Conservation (phyloP, 208 protist genomes). For the Zelonia costaricensis region DNA sequence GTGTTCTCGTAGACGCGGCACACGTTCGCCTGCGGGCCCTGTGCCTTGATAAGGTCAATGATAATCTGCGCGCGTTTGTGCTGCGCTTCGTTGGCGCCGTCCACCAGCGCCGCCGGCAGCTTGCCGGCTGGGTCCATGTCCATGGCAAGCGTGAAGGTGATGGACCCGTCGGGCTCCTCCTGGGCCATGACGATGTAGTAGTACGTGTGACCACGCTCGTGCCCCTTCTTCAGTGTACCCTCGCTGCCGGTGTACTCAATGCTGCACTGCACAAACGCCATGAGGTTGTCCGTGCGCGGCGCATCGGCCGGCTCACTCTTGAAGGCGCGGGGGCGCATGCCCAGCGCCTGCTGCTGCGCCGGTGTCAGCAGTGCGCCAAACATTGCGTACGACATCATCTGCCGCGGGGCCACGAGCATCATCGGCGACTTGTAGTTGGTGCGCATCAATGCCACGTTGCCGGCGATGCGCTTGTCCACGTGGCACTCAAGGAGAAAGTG, state of each 20-base stretch:
- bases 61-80: constrained; percentile 29
- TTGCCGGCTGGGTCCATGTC: constrained; percentile 37
- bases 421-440: constrained; percentile 33
- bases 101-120: constrained; percentile 33
- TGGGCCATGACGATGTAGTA: constrained; percentile 37
- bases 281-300: constrained; percentile 10
- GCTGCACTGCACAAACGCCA: constrained; percentile 38
- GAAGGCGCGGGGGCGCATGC: constrained; percentile 12
- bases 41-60: constrained; percentile 10
- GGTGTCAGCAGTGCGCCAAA: constrained; percentile 36
- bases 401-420: constrained; percentile 27
- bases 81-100: constrained; percentile 30
- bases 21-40: constrained; percentile 7
- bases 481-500: constrained; percentile 17
- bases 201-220: constrained; percentile 22
- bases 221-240: constrained; percentile 13
- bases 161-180: constrained; percentile 48
- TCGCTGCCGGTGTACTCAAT: constrained; percentile 31
- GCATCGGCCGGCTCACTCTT: not conserved
- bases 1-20: constrained; percentile 29
- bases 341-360: constrained; percentile 36
- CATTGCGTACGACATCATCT: constrained; percentile 36
- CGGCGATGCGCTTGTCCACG: constrained; percentile 22
- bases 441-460: constrained; percentile 32
- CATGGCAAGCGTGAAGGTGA: constrained; percentile 37